These are phyloP conservation scores for Clarireedia paspali DNA, from an alignment of 2,329 filamentous ascomycete genomes.

Conservation along the genomic window DNA sequence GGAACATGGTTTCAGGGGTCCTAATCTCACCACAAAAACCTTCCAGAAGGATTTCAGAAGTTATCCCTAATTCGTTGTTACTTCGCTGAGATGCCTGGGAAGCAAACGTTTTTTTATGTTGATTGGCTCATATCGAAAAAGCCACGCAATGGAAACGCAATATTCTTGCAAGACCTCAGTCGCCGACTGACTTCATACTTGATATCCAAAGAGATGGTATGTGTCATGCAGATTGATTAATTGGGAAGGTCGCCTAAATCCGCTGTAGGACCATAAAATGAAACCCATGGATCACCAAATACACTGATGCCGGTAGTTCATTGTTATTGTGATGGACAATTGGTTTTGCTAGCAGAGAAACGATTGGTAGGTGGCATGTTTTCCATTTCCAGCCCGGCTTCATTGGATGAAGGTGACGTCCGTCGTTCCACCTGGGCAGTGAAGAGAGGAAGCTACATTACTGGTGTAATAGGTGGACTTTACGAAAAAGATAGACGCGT, in stretches of 20 bases:
- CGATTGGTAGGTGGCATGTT: too few relatives aligned
- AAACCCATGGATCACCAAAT: background rate
- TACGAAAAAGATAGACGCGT: background rate
- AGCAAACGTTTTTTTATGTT: background rate
- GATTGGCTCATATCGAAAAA: background rate
- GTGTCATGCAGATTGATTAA: background rate
- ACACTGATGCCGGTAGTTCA: background rate
- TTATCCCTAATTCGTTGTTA: background rate
- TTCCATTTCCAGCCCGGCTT: background rate
- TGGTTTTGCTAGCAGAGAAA: too few relatives aligned
- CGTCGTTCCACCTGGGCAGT: too few relatives aligned
- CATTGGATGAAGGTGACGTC: background rate
- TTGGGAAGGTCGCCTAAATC: background rate
- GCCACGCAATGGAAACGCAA: background rate
- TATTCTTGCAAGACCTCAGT: background rate
- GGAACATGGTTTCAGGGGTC: background rate
- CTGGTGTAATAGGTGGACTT: too few relatives aligned
- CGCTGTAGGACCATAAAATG: too few relatives aligned
- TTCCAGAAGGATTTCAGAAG: background rate
- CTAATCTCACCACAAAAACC: background rate
- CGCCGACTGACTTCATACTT: background rate
- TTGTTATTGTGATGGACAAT: background rate
- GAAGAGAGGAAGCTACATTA: too few relatives aligned
- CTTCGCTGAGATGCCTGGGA: too few relatives aligned
- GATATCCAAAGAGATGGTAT: background rate